Conservation (phyloP, 2,329 filamentous ascomycete genomes). For the Clarireedia paspali region DNA sequence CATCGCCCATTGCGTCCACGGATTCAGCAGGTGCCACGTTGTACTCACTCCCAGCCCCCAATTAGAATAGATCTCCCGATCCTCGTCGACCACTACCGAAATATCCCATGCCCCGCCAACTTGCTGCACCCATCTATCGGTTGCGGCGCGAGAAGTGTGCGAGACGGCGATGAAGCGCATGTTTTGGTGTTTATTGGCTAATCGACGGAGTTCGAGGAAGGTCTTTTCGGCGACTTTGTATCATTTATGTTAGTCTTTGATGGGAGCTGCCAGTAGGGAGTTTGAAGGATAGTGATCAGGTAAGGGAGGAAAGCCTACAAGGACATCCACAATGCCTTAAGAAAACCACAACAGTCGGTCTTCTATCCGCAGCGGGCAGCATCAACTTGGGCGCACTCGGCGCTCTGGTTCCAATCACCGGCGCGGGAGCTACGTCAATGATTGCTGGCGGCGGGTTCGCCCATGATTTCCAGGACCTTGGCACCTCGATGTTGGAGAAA, state of each 20-base stretch:
- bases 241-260: background rate
- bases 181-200: slow-evolving; percentile 44
- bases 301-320: slow-evolving; percentile 41
- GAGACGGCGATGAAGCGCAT: slow-evolving; percentile 56
- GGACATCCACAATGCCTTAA: slow-evolving; percentile 68
- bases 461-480: slow-evolving; percentile 25
- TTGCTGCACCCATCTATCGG: slow-evolving; percentile 33
- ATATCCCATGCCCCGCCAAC: slow-evolving; percentile 37
- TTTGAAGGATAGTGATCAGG: background rate
- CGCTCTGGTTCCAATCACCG: slow-evolving; percentile 20
- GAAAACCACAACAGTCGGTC: slow-evolving; percentile 57
- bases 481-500: slow-evolving; percentile 24
- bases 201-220: slow-evolving; percentile 46
- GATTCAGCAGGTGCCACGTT: slow-evolving; percentile 57
- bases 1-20: slow-evolving; percentile 46
- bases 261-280: background rate
- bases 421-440: slow-evolving; percentile 20
- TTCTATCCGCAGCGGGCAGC: slow-evolving; percentile 40
- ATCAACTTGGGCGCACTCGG: slow-evolving; percentile 16
- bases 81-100: slow-evolving; percentile 52
- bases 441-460: slow-evolving; percentile 23
- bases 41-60: slow-evolving; percentile 60
- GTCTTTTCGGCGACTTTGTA: slow-evolving; percentile 58
- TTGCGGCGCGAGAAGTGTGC: slow-evolving; percentile 52
- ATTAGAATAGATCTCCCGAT: slow-evolving; percentile 52